These are phyloP conservation scores for Rhinocladiella similis DNA, from an alignment of 2,329 filamentous ascomycete species.

Conservation along the genomic window DNA sequence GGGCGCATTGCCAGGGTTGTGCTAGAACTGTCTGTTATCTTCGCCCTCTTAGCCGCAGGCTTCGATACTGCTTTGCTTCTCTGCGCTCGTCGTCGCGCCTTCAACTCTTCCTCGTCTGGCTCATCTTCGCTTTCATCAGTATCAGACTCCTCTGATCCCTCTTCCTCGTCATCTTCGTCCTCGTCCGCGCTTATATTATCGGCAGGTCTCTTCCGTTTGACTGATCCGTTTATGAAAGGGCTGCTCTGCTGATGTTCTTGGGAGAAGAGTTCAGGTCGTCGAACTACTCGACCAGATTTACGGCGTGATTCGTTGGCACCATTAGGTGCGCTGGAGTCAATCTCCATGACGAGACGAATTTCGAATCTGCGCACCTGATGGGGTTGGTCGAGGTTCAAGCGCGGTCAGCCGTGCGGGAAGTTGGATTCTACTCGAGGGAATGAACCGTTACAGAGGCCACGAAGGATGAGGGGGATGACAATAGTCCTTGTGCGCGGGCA, in stretches of 20 bases:
- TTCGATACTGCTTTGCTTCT: constrained; percentile 41
- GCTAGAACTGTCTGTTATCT: constrained; percentile 49
- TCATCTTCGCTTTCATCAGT: constrained; percentile 34
- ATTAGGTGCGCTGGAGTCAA: constrained; percentile 25
- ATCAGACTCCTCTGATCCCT: constrained; percentile 26
- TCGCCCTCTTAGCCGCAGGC: constrained; percentile 55
- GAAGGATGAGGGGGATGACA: not conserved
- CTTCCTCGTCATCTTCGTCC: constrained; percentile 30
- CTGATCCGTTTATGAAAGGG: constrained; percentile 32
- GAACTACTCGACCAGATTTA: constrained; percentile 46
- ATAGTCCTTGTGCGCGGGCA: not conserved
- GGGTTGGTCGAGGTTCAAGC: not conserved
- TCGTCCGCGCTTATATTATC: constrained; percentile 36
- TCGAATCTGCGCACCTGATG: not conserved
- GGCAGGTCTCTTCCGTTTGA: constrained; percentile 53
- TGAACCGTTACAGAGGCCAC: not conserved
- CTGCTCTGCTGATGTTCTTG: constrained; percentile 36
- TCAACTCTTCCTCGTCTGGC: constrained; percentile 52
- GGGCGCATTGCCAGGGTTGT: constrained; percentile 57
- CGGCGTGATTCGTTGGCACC: constrained; percentile 33
- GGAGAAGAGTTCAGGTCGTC: constrained; percentile 45
- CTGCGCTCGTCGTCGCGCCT: constrained; percentile 42
- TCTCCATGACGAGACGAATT: constrained; percentile 7
- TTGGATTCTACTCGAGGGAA: not conserved
- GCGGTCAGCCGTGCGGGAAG: not conserved